These are phyloP conservation scores for Nicotiana noctiflora DNA, from an alignment of 257 asterid genomes.

Conservation along the genomic window DNA sequence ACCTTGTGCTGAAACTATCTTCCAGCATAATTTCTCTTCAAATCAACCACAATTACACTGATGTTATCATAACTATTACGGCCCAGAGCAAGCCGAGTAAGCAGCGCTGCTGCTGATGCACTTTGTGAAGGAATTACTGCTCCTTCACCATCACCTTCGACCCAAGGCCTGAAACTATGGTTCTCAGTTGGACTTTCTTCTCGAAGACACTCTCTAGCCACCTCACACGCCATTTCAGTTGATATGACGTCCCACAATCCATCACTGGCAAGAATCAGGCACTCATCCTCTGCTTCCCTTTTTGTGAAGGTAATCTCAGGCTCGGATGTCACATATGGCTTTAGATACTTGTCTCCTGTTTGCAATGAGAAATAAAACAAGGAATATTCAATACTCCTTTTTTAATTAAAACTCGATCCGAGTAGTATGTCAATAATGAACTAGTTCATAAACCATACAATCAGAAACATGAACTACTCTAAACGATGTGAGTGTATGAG, in stretches of 20 bases:
- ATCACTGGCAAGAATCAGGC: slow-evolving; percentile 15
- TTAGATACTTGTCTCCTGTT: slow-evolving; percentile 15
- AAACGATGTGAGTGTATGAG: background rate
- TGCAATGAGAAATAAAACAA: background rate
- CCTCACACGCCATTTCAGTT: slow-evolving; percentile 4
- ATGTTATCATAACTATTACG: slow-evolving; percentile 6
- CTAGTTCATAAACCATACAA: background rate
- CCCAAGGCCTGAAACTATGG: background rate
- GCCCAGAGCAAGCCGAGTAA: slow-evolving; percentile 11
- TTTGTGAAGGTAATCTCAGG: slow-evolving; percentile 11
- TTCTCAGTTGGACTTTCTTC: background rate
- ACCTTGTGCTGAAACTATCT: background rate
- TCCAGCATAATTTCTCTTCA: background rate
- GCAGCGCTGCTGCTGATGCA: slow-evolving; percentile 6
- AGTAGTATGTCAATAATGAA: background rate
- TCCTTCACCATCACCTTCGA: background rate
- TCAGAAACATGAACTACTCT: background rate
- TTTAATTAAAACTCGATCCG: background rate
- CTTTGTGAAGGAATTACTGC: slow-evolving; percentile 2
- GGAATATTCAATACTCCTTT: background rate
- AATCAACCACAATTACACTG: slow-evolving; percentile 11
- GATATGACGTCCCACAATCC: slow-evolving; percentile 20
- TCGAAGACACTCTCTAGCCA: slow-evolving; percentile 6
- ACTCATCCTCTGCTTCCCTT: slow-evolving; percentile 12
- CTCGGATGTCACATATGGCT: slow-evolving; percentile 4